These are phyloP conservation scores for Ophiosphaerella narmari DNA, from an alignment of 2,329 filamentous ascomycete genomes.

Conservation along the genomic window DNA sequence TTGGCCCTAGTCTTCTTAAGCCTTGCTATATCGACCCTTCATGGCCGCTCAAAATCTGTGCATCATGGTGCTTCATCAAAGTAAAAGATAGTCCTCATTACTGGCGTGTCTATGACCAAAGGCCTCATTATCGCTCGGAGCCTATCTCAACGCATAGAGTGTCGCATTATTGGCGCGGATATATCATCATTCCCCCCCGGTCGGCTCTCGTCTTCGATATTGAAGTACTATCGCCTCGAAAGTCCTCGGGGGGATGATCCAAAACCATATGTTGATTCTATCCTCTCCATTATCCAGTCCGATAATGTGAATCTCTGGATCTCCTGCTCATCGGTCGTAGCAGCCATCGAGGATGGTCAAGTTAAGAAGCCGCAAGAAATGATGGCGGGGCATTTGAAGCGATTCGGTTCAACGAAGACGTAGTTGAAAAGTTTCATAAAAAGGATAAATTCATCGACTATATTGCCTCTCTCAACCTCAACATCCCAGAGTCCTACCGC, in stretches of 20 bases:
- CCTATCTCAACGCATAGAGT: conserved; percentile 65
- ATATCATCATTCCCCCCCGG: conserved; percentile 48
- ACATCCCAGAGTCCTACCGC: conserved; percentile 50
- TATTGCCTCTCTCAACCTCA: conserved; percentile 52
- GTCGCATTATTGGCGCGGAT: conserved; percentile 74
- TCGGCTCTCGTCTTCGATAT: conserved; percentile 63
- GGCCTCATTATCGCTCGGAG: conserved; percentile 68
- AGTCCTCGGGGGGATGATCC: conserved; percentile 40
- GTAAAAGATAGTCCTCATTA: conserved; percentile 66
- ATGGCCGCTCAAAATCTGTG: conserved; percentile 6
- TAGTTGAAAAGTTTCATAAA: conserved; percentile 64
- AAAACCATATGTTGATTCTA: conserved; percentile 58
- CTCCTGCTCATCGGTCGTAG: conserved; percentile 70
- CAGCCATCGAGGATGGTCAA: conserved; percentile 68
- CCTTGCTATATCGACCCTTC: conserved; percentile 30
- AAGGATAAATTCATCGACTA: conserved; percentile 69
- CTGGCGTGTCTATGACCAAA: conserved; percentile 74
- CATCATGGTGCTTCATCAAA: conserved; percentile 17
- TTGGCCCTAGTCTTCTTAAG: conserved; percentile 28
- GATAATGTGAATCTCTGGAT: conserved; percentile 75
- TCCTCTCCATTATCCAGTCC: conserved; percentile 63
- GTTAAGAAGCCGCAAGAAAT: conserved; percentile 59
- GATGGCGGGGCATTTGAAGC: conserved; percentile 61
- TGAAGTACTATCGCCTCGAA: conserved; percentile 58
- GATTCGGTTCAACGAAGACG: conserved; percentile 64